Conservation (phyloP, 1,139 yeast genomes). For the Meyerozyma athensensis region DNA sequence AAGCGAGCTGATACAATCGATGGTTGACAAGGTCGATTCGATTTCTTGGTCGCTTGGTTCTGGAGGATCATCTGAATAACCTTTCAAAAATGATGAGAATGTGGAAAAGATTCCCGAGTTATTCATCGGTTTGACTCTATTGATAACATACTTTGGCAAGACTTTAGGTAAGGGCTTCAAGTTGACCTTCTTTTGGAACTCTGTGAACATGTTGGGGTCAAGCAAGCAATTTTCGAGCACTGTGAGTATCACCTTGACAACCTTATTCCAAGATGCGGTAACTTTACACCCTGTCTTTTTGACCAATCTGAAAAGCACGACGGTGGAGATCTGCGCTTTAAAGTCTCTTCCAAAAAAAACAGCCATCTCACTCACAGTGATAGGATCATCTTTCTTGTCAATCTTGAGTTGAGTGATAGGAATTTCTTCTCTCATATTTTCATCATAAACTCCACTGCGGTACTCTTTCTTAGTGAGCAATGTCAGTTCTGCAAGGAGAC, state of each 20-base stretch:
- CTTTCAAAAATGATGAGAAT: slow-evolving; percentile 85
- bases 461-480: slow-evolving; percentile 34
- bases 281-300: slow-evolving; percentile 51
- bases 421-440: slow-evolving; percentile 39
- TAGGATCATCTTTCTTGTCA: slow-evolving; percentile 47
- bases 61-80: slow-evolving; percentile 77
- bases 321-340: slow-evolving; percentile 86
- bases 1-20: slow-evolving; percentile 75
- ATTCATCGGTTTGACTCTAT: slow-evolving; percentile 55
- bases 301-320: slow-evolving; percentile 75
- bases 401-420: slow-evolving; percentile 46
- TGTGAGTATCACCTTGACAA: slow-evolving; percentile 56
- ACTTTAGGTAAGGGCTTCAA: slow-evolving; percentile 56
- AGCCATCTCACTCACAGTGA: slow-evolving; percentile 76
- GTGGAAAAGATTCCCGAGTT: slow-evolving; percentile 81
- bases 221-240: slow-evolving; percentile 72
- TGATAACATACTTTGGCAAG: slow-evolving; percentile 60
- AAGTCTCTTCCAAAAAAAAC: slow-evolving; percentile 86
- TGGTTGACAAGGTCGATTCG: slow-evolving; percentile 74
- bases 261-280: slow-evolving; percentile 54
- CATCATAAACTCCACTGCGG: slow-evolving; percentile 15
- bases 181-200: slow-evolving; percentile 53
- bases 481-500: slow-evolving; percentile 60
- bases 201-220: slow-evolving; percentile 60
- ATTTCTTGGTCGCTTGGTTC: slow-evolving; percentile 94